Evolutionary conservation across 257 asterid genomes (phyloP).

Genomic region (Przewalskia tangutica): DNA sequence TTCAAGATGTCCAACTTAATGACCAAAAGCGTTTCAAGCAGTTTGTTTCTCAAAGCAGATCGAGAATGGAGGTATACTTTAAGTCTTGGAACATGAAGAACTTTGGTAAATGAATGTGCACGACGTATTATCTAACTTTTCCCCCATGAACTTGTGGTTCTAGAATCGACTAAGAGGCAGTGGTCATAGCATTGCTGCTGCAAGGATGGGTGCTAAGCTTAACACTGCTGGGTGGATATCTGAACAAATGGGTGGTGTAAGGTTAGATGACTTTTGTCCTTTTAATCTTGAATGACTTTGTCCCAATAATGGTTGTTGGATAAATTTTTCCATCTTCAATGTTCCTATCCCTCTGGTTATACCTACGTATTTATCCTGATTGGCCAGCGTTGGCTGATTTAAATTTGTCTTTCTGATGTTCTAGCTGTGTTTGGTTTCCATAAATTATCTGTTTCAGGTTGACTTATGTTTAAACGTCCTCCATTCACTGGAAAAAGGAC

Average conservation of each 20-base stretch:
- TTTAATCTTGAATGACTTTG: not conserved
- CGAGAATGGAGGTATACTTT: slow-evolving; percentile 84
- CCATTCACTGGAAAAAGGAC: not conserved
- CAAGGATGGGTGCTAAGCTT: slow-evolving; percentile 97
- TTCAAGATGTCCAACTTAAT: slow-evolving; percentile 89
- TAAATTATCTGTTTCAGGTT: not conserved
- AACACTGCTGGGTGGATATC: slow-evolving; percentile 92
- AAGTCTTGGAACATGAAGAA: not conserved
- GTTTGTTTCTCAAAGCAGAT: slow-evolving; percentile 96
- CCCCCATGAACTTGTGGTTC: slow-evolving; percentile 11
- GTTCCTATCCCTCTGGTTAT: not conserved
- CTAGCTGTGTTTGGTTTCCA: not conserved
- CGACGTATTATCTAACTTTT: not conserved
- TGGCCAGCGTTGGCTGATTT: not conserved
- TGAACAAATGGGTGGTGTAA: slow-evolving; percentile 98
- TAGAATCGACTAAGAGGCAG: slow-evolving; percentile 98
- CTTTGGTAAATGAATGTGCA: slow-evolving; percentile 1
- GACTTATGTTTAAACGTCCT: not conserved
- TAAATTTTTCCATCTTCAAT: not conserved
- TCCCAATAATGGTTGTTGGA: not conserved
- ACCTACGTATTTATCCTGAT: not conserved
- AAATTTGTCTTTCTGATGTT: not conserved
- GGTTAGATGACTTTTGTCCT: slow-evolving; percentile 31
- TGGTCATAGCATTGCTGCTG: slow-evolving; percentile 93
- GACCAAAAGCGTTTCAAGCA: slow-evolving; percentile 97